phyloP scores from a whole-genome alignment of 352 stramenopile genomes.

The Saprolegnia parasitica region DNA sequence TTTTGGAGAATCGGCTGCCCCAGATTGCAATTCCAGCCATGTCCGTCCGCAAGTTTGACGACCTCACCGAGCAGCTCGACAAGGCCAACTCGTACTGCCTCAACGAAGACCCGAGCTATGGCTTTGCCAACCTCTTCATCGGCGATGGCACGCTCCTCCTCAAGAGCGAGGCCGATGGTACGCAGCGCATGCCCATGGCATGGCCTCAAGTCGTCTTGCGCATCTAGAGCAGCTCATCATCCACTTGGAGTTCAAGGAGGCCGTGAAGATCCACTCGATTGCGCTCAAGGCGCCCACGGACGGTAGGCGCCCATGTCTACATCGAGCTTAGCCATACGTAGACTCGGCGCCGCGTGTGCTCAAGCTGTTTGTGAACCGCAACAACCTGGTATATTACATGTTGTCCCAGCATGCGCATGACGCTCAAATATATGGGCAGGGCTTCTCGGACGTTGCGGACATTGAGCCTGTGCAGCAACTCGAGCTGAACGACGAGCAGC shows the following conservation, averaged over 20 bases:
- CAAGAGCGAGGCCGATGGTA: conserved; percentile 73
- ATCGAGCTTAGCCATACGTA: conserved; percentile 17
- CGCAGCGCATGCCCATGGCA: conserved; percentile 10
- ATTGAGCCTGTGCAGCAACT: conserved; percentile 70
- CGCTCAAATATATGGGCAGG: conserved; percentile 9
- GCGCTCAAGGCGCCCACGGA: conserved; percentile 49
- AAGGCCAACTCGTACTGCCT: conserved; percentile 67
- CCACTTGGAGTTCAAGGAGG: conserved; percentile 77
- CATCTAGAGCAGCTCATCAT: conserved; percentile 68
- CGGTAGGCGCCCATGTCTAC: conserved; percentile 31
- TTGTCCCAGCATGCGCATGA: not conserved
- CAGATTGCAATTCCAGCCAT: conserved; percentile 6
- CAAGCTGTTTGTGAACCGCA: conserved; percentile 69
- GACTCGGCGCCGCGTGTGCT: conserved; percentile 54
- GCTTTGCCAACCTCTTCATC: conserved; percentile 73
- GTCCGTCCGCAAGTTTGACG: conserved; percentile 37
- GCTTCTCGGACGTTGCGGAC: conserved; percentile 64
- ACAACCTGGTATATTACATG: conserved; percentile 40
- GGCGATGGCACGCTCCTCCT: conserved; percentile 69
- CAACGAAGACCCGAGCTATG: conserved; percentile 66
- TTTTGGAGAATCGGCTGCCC: conserved; percentile 13
- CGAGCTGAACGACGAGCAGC: conserved; percentile 50
- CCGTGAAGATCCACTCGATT: conserved; percentile 74
- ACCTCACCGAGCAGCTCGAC: conserved; percentile 59
- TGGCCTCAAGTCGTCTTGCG: not conserved